Evolutionary conservation across 2,329 filamentous ascomycete species (phyloP).

Genomic region (Ophiocordyceps camponoti-leonardi): DNA sequence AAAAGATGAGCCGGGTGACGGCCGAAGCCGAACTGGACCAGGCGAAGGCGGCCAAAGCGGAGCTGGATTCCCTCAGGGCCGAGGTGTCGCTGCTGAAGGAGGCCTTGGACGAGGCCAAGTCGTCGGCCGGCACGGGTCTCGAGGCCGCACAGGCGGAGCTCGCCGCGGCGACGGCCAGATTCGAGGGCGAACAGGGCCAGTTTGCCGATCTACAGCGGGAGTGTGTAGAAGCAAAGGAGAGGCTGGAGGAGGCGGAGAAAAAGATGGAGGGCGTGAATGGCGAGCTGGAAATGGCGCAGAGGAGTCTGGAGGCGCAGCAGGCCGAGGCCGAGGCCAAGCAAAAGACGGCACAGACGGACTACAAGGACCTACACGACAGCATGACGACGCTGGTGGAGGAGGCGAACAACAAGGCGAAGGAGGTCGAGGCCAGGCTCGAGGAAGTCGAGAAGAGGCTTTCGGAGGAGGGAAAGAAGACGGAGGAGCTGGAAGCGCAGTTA

Average conservation of each 20-base stretch:
- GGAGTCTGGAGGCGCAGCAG: constrained; percentile 35
- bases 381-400: constrained; percentile 44
- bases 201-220: no score
- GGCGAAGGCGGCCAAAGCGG: constrained; percentile 34
- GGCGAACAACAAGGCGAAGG: constrained; percentile 34
- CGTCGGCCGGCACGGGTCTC: constrained; percentile 13
- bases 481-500: constrained; percentile 34
- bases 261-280: constrained; percentile 11
- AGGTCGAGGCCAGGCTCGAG: constrained; percentile 30
- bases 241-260: constrained; percentile 2
- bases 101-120: constrained; percentile 25
- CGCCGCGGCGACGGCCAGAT: constrained; percentile 15
- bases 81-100: constrained; percentile 32
- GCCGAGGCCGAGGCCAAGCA: constrained; percentile 30
- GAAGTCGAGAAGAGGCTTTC: constrained; percentile 26
- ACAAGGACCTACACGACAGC: constrained; percentile 45
- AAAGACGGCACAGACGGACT: constrained; percentile 41
- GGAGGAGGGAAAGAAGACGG: constrained; percentile 28
- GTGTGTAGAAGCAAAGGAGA: constrained; percentile 9
- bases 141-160: constrained; percentile 19
- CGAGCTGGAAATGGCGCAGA: constrained; percentile 29
- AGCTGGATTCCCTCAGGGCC: constrained; percentile 30
- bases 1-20: constrained; percentile 43
- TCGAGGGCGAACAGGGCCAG: constrained; percentile 11
- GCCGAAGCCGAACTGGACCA: constrained; percentile 44